Evolutionary conservation across 2,329 filamentous ascomycete genomes (phyloP).

Genomic region (Colletotrichum sp.): DNA sequence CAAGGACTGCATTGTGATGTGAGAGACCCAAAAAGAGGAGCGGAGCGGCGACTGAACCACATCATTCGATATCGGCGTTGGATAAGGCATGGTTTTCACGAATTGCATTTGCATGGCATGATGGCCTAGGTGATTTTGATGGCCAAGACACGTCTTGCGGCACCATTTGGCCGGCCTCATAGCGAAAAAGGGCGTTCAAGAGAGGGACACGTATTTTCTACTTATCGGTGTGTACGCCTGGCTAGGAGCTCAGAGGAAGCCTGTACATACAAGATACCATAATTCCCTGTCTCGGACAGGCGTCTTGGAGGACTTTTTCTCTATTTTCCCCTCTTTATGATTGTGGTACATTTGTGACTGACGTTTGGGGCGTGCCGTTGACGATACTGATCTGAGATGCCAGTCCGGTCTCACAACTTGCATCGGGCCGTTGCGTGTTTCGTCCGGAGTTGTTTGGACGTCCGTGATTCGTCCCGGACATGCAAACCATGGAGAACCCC

Average conservation of each 20-base stretch:
- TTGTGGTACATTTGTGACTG: not conserved
- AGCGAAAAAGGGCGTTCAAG: slow-evolving; percentile 13
- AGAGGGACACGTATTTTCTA: not conserved
- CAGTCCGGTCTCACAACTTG: not conserved
- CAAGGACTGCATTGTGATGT: slow-evolving; percentile 66
- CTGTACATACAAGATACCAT: slow-evolving; percentile 25
- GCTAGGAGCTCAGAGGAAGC: not conserved
- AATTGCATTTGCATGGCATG: slow-evolving; percentile 20
- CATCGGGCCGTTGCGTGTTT: slow-evolving; percentile 7
- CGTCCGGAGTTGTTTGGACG: not conserved
- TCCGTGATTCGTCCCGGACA: not conserved
- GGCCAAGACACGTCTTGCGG: not conserved
- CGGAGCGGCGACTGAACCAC: not conserved
- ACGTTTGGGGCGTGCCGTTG: not conserved
- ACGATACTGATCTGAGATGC: not conserved
- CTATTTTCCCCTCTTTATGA: not conserved
- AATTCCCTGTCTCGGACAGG: slow-evolving; percentile 21
- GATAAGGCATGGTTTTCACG: not conserved
- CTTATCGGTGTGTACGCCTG: not conserved
- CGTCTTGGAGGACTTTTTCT: not conserved
- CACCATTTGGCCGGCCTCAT: not conserved
- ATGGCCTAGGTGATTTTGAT: not conserved
- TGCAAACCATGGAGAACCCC: not conserved
- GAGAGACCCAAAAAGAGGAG: slow-evolving; percentile 26
- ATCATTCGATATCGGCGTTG: slow-evolving; percentile 10